Evolutionary conservation across 2,329 filamentous ascomycete species (phyloP), one percentile per base, ranked within the genome.

Genomic region (Aspergillus brasiliensis): DNA sequence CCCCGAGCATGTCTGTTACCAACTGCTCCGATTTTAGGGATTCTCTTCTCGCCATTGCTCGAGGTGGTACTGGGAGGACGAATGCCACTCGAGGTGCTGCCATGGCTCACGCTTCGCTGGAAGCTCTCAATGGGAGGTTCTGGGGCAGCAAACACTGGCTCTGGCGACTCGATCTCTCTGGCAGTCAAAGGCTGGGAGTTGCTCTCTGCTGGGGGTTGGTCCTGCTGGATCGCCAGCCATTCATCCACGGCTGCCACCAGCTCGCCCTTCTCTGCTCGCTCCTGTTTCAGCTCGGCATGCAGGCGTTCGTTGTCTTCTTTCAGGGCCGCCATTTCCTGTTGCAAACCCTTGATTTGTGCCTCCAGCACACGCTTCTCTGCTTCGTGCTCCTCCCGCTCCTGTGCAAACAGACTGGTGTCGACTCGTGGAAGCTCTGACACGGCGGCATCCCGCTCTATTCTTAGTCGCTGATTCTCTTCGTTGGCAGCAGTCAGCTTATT

Each of bases 391-490:
- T 91, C 88, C 38, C 85, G 75, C 57, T 79, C 78, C 11, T 73
- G 74, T 5, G 67, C 63, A 10, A 78, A 64, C 60, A 77, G 75
- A 58, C 80, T 82, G 27, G 78, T 67, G 58, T 83, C 80, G 37
- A 80, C 78, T 10, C 72, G 69, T 10, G 75, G 82, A 46, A 84
- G 77, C 59, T 84, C 87, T 40, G 85, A 86, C 73, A 90, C 84
- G 8, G 87, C 89, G 21, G 83, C 82, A 69, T 93, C 88, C 25
- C 84, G 84, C 42, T 86, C 86, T 46, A 81, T 79, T 63, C 86
- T 86, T 25, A 96, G 81, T 61, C 87, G 86, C 63, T 94, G 89
- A 67, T 95, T 92, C 70, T 96, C 91, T 53, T 86, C 84, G 54
- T 80, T 79, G 10, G 94, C 83, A 46, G 89, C 85, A 48, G 87